These are phyloP conservation scores for Solanum arcanum DNA, from an alignment of 257 asterid species.

Conservation along the genomic window DNA sequence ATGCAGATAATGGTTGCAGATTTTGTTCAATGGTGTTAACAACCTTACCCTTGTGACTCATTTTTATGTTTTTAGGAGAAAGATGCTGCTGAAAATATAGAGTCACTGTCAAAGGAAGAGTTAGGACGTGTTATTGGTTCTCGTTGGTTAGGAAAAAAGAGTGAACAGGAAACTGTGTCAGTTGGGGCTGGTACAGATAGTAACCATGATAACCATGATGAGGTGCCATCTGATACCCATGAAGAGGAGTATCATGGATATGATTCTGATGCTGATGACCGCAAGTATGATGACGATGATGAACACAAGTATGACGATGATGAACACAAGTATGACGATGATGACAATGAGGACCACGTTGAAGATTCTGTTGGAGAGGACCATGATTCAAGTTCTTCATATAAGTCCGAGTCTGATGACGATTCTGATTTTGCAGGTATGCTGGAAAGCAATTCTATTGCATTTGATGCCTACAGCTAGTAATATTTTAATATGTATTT, in stretches of 20 bases:
- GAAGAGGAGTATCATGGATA: slow-evolving; percentile 56
- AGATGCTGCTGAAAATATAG: slow-evolving; percentile 31
- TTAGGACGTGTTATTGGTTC: slow-evolving; percentile 88
- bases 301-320: slow-evolving; percentile 37
- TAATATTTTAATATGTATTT: slow-evolving; percentile 11
- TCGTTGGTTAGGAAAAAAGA: slow-evolving; percentile 84
- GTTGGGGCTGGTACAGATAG: slow-evolving; percentile 23
- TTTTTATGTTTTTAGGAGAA: slow-evolving; percentile 34
- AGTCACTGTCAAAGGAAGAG: slow-evolving; percentile 83
- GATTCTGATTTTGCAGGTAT: slow-evolving; percentile 67
- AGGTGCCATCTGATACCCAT: slow-evolving; percentile 23
- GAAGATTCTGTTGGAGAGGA: slow-evolving; percentile 51
- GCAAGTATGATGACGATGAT: slow-evolving; percentile 37
- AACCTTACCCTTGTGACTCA: not conserved
- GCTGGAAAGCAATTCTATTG: not conserved
- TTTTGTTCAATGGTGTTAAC: not conserved
- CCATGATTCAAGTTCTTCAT: slow-evolving; percentile 54
- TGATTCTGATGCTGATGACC: slow-evolving; percentile 60
- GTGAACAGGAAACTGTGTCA: slow-evolving; percentile 39
- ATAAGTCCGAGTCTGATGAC: slow-evolving; percentile 59
- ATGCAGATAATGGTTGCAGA: not conserved
- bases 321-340: slow-evolving; percentile 35
- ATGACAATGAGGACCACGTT: slow-evolving; percentile 32
- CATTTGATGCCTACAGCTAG: not conserved
- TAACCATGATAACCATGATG: slow-evolving; percentile 38